Conservation (phyloP, 148 eudicot species). For the Vaccinium macrocarpon region DNA sequence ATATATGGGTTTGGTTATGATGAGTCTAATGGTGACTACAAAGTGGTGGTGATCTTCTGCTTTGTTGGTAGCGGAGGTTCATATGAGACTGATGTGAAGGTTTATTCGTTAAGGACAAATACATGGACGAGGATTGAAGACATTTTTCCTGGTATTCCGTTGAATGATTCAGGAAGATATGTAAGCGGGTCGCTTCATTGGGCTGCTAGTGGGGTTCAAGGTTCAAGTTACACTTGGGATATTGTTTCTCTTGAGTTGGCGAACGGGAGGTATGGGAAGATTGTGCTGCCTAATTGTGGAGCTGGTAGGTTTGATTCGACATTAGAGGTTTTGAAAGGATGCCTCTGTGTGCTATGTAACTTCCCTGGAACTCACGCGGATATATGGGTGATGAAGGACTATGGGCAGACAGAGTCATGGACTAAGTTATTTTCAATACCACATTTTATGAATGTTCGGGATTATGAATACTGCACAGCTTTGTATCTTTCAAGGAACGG, state of each 20-base stretch:
- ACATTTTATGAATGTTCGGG: slow-evolving; percentile 16
- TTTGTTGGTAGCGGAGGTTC: neutral
- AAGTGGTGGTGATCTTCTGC: slow-evolving; percentile 41
- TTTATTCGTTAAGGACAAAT: slow-evolving; percentile 34
- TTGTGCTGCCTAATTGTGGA: slow-evolving; percentile 32
- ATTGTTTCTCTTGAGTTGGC: slow-evolving; percentile 44
- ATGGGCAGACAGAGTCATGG: slow-evolving; percentile 49
- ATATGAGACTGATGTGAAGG: slow-evolving; percentile 33
- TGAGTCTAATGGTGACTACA: slow-evolving; percentile 37
- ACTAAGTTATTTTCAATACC: slow-evolving; percentile 30
- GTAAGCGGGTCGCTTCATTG: slow-evolving; percentile 55
- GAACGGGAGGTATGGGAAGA: slow-evolving; percentile 25
- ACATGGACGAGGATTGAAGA: slow-evolving; percentile 36
- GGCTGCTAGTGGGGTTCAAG: slow-evolving; percentile 25
- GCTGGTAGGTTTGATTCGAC: slow-evolving; percentile 19
- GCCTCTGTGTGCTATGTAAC: slow-evolving; percentile 31
- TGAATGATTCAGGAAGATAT: slow-evolving; percentile 29
- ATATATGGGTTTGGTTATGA: slow-evolving; percentile 56
- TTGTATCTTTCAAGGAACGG: slow-evolving; percentile 23
- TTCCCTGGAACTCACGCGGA: slow-evolving; percentile 22
- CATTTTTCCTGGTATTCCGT: slow-evolving; percentile 30
- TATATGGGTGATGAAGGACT: slow-evolving; percentile 50
- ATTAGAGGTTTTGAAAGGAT: slow-evolving; percentile 26
- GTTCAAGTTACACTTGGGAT: slow-evolving; percentile 10
- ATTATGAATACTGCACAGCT: slow-evolving; percentile 4